Evolutionary conservation across 306 rosid genomes (phyloP), one percentile per base, ranked within the genome.

Genomic region (Astragalus glycyphyllos): DNA sequence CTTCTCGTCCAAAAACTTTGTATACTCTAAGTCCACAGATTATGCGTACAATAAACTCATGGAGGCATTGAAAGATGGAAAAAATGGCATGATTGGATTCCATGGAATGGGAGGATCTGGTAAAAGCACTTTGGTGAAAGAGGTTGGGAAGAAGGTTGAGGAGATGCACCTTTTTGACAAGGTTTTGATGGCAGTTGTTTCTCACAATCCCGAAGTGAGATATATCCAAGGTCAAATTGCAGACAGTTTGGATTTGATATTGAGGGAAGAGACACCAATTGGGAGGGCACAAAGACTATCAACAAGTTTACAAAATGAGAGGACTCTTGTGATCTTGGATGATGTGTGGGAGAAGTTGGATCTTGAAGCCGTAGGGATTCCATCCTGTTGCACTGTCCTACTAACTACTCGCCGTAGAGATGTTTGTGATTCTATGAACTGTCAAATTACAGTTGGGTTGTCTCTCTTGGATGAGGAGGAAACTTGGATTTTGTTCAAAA

Each of bases 321-420:
- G 11, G 49, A 17, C 41, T 16, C 77, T 77, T 20, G 60, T 77
- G 20, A 70, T 77, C 8, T 49, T 77, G 23, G 77, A 77, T 62
- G 76, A 77, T 20, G 76, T 49, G 0, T 45, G 72, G 72, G 59
- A 32, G 0, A 3, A 44, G 34, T 14, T 70, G 0, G 4, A 70
- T 4, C 14, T 62, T 5, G 2, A 70, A 16, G 71, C 4, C 8
- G 7, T 77, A 12, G 61, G 77, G 9, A 77, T 70, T 42, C 77
- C 65, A 0, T 6, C 7, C 6, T 5, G 46, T 2, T 74, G 79
- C 45, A 49, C 7, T 12, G 32, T 77, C 5, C 51, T 76, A 10
- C 6, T 76, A 29, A 15, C 71, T 5, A 41, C 75, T 26, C 80
- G 80, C 0, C 0, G 74, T 2, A 1, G 15, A 37, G 5, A n/a